phyloP scores from a whole-genome alignment of 495 filamentous ascomycete genomes.

The Wilcoxina mikolae region DNA sequence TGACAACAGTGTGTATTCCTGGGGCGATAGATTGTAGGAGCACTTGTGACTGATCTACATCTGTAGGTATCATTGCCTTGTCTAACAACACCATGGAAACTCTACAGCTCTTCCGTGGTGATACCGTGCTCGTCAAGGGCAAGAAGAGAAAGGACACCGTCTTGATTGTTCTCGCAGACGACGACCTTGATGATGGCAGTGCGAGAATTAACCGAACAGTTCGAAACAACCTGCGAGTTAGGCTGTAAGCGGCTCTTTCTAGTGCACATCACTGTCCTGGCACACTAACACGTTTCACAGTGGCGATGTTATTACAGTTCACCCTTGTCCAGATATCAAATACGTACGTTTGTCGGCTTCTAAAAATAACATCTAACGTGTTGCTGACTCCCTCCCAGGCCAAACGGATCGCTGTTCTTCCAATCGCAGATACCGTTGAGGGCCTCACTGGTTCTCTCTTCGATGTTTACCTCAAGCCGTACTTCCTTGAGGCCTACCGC shows the following conservation, averaged over 20 bases:
- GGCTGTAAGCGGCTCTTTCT: slow-evolving; percentile 37
- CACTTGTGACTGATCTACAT: neutral
- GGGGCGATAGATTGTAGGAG: neutral
- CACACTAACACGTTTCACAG: slow-evolving; percentile 30
- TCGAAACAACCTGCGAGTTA: slow-evolving; percentile 92
- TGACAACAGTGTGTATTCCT: slow-evolving; percentile 62
- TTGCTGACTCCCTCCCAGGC: slow-evolving; percentile 43
- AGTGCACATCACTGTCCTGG: neutral
- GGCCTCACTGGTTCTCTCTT: slow-evolving; percentile 93
- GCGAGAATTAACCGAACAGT: slow-evolving; percentile 96
- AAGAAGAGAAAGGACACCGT: slow-evolving; percentile 99
- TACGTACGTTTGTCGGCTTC: slow-evolving; percentile 50
- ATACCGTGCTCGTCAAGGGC: slow-evolving; percentile 93
- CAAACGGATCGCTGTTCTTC: slow-evolving; percentile 96
- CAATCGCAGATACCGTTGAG: slow-evolving; percentile 95
- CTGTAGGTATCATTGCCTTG: slow-evolving; percentile 61
- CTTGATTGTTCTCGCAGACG: slow-evolving; percentile 89
- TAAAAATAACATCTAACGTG: slow-evolving; percentile 12
- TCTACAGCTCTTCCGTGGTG: slow-evolving; percentile 91
- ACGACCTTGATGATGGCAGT: slow-evolving; percentile 93
- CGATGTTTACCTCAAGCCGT: slow-evolving; percentile 97
- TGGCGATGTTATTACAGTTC: slow-evolving; percentile 89
- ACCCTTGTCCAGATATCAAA: slow-evolving; percentile 99
- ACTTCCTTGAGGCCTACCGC: slow-evolving; percentile 97
- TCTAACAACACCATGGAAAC: slow-evolving; percentile 99